Percentiles rank a stretch among this genome's conserved stretches.
These are phyloP conservation scores for Ophiocordyceps camponoti-floridani DNA, from an alignment of 2,329 filamentous ascomycete genomes.

Conservation along the genomic window DNA sequence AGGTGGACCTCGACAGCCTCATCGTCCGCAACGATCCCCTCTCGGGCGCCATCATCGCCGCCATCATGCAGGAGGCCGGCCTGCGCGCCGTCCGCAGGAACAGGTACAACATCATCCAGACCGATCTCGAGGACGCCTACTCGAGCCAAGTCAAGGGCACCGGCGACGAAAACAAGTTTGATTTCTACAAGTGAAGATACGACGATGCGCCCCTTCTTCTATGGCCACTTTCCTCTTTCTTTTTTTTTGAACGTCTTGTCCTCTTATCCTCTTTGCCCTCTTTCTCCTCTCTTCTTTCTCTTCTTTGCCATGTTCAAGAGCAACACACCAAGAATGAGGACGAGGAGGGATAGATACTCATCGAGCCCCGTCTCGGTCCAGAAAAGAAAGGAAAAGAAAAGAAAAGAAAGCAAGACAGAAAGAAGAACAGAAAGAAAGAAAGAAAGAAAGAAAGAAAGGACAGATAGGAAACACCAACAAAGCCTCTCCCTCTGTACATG, in stretches of 20 bases:
- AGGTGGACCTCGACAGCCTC: conserved; percentile 88
- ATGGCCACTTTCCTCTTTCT: background rate
- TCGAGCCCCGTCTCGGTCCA: background rate
- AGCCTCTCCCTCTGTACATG: background rate
- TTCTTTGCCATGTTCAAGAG: background rate
- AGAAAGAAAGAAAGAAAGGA: background rate
- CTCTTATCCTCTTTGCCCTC: background rate
- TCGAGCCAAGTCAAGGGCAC: conserved; percentile 84
- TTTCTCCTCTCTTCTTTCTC: background rate
- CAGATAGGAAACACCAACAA: background rate
- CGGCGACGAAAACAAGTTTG: conserved; percentile 55
- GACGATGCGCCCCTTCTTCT: background rate
- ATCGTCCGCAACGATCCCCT: conserved; percentile 95
- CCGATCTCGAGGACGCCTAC: conserved; percentile 91
- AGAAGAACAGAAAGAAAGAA: background rate
- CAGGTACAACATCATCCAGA: conserved; percentile 97
- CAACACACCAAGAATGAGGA: too few relatives aligned
- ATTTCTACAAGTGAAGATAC: conserved; percentile 59
- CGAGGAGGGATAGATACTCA: too few relatives aligned
- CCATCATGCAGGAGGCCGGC: conserved; percentile 98
- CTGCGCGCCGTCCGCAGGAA: conserved; percentile 92
- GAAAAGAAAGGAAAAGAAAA: background rate
- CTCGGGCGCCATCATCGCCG: conserved; percentile 87
- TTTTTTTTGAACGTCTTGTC: background rate
- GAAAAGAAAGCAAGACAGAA: background rate